These are phyloP conservation scores for Colletotrichum theobromicola DNA, from an alignment of 2,329 filamentous ascomycete species.

Conservation along the genomic window DNA sequence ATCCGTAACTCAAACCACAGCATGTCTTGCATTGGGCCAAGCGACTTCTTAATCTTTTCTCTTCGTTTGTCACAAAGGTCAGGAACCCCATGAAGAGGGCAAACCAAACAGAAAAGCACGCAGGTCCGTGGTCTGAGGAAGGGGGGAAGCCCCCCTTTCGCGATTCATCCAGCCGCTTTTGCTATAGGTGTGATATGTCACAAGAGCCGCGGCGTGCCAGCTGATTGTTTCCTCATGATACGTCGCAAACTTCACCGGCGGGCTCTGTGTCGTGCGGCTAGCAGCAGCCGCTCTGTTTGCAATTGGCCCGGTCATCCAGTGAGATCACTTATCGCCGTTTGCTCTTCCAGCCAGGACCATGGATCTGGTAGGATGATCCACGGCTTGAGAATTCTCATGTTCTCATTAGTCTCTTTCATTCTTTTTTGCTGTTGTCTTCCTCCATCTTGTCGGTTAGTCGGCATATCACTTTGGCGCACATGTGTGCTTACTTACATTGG, in stretches of 20 bases:
- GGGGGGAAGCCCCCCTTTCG: background rate
- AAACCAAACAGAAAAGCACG: background rate
- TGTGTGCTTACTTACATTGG: background rate
- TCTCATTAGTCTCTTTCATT: background rate
- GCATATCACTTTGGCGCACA: background rate
- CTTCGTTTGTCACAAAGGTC: background rate
- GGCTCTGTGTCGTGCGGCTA: background rate
- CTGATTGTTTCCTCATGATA: background rate
- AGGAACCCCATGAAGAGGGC: background rate
- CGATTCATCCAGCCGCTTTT: background rate
- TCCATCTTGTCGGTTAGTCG: background rate
- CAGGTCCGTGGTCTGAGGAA: background rate
- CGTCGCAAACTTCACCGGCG: background rate
- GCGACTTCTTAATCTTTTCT: background rate
- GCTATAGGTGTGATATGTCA: background rate
- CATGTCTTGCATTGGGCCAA: background rate
- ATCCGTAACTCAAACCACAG: background rate
- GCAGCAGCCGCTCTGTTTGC: background rate
- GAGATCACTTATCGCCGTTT: background rate
- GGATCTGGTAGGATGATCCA: background rate
- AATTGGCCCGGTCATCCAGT: background rate
- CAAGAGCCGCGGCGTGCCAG: background rate
- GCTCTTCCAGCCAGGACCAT: background rate
- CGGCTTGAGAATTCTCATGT: fast-evolving
- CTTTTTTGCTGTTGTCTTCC: background rate